A percentile compares a stretch with the other conserved stretches of the same genome.
phyloP scores from a whole-genome alignment of 2,329 filamentous ascomycete species.

The Thyridium curvatum region DNA sequence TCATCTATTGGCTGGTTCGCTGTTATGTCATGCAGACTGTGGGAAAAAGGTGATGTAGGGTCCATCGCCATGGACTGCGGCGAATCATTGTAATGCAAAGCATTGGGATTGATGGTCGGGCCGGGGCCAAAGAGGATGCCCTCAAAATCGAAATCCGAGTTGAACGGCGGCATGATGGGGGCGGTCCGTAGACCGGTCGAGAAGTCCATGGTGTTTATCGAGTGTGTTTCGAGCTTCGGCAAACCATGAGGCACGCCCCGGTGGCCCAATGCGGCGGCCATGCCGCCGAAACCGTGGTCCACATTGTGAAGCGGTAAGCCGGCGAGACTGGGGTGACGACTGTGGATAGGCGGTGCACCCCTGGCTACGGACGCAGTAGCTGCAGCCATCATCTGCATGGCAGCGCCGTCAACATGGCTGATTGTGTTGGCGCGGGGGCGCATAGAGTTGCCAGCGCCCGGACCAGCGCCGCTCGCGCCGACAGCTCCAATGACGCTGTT shows the following conservation, averaged over 20 bases:
- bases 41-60: conserved; percentile 52
- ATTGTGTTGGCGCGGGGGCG: conserved; percentile 93
- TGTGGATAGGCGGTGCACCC: conserved; percentile 49
- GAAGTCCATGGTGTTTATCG: conserved; percentile 58
- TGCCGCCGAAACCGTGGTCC: conserved; percentile 59
- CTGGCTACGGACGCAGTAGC: conserved; percentile 47
- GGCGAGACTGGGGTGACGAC: conserved; percentile 68
- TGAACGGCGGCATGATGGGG: conserved; percentile 58
- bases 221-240: conserved; percentile 76
- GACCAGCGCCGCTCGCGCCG: conserved; percentile 18
- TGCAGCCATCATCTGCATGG: conserved; percentile 65
- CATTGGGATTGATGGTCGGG: conserved; percentile 65
- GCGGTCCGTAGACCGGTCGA: conserved; percentile 71
- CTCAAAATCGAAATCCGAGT: conserved; percentile 64
- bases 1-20: conserved; percentile 50
- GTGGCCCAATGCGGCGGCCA: conserved; percentile 63
- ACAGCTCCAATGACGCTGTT: conserved; percentile 58
- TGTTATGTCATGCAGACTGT: conserved; percentile 32
- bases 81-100: conserved; percentile 78
- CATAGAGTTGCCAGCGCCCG: conserved; percentile 44
- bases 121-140: conserved; percentile 62
- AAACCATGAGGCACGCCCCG: conserved; percentile 63
- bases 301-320: conserved; percentile 55
- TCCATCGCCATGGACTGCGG: conserved; percentile 61
- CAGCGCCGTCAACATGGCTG: conserved; percentile 77